Conservation (phyloP, 495 filamentous ascomycete genomes). For the Podospora bellae-mahoneyi region DNA sequence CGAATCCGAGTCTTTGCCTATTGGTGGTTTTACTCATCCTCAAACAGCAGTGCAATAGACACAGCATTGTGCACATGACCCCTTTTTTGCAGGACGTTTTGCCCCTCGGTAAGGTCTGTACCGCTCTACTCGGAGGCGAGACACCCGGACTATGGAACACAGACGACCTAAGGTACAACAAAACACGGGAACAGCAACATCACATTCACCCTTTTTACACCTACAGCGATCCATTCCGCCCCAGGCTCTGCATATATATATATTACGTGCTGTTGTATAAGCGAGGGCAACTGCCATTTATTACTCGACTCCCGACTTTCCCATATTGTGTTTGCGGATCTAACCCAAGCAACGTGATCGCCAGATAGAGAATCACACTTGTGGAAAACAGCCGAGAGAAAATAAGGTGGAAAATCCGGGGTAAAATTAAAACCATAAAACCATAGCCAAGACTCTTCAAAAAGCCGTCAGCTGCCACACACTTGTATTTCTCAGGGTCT, state of each 20-base stretch:
- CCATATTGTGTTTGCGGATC: not conserved
- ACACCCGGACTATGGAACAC: not conserved
- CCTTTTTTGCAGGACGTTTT: not conserved
- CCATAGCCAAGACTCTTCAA: not conserved
- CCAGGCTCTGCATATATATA: not conserved
- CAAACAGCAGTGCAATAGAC: not conserved
- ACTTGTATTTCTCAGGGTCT: not conserved
- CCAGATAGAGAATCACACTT: not conserved
- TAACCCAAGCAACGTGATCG: not conserved
- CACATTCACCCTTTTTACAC: not conserved
- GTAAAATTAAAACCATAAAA: not conserved
- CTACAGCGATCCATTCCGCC: not conserved
- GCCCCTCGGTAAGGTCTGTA: not conserved
- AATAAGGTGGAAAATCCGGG: slow-evolving; percentile 3
- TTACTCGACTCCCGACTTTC: not conserved
- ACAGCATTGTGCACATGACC: not conserved
- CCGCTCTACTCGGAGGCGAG: not conserved
- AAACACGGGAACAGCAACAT: not conserved
- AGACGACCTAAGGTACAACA: not conserved
- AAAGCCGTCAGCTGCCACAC: not conserved
- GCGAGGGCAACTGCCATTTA: not conserved
- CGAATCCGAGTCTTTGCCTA: not conserved
- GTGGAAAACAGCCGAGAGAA: not conserved
- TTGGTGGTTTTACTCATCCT: not conserved
- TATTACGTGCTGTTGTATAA: not conserved